Base-by-base conservation (phyloP, 192 early-diverging fungal species). In the Kickxella alabastrina region DNA sequence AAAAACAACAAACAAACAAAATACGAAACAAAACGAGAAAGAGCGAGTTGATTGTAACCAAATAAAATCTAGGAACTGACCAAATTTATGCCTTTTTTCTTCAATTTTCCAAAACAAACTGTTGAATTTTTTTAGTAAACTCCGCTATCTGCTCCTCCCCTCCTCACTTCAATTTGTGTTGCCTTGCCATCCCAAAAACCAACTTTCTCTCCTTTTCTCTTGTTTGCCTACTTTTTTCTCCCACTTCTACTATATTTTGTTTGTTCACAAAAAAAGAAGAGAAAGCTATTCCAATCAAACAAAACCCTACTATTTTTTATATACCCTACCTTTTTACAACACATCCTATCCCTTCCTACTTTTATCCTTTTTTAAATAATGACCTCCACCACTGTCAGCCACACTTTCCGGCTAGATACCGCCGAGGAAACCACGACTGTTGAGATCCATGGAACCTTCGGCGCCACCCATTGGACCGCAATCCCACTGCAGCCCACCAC, bases 371-470 rank as follows among this genome's bases (percentile, higher is more conserved):
- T 35, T 17, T 37, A 23, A 17, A 18, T 17, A 35, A 37, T 38
- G 53, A 37, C 26, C 42, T 19, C 28, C 34, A 6, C 24, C 18
- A 54, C 53, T 12, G 35, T 45, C 39, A 66, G 62, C 24, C 70
- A 62, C 19, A 43, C 49, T 14, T 73, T 73, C 44, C 57, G 52
- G 36, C 55, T 66, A 5, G 28, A 48, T 1, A 31, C 45, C 14
- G 29, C 49, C 14, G 50, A 24, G 31, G 53, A 60, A 15, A 54
- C 54, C 7, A 43, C 36, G 4, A 24, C 53, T 13, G 63, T 66
- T 31, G 70, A 73, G 55, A 54, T 73, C n/a, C 43, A 62, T 10
- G 70, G 70, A n/a, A 62, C 62, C 1, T 73, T 73, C 54, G 70
- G 63, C 14, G 27, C 62, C 1, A 25, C 43, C 9, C 49, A 73